Base-by-base conservation (phyloP, 768 basidiomycete genomes). In the Paxillus involutus region DNA sequence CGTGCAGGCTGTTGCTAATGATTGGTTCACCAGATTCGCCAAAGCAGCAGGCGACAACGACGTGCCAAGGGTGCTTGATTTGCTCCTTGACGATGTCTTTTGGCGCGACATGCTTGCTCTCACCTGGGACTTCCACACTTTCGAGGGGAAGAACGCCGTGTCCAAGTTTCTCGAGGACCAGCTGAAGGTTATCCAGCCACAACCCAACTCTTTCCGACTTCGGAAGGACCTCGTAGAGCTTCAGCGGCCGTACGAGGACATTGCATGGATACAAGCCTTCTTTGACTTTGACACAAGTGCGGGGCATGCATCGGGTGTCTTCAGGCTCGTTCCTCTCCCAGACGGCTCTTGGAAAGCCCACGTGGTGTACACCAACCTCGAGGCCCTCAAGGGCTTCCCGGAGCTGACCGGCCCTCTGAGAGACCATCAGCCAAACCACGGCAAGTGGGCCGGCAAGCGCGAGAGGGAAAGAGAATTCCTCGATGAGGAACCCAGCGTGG, bases 31-130 rank as follows among this genome's bases (percentile, higher is more conserved):
- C n/a, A 60, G 67, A 6, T 78, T 82, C 59, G 32, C 61, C 12
- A 59, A 65, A 48, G 67, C 65, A 32, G 62, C 75, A 14, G 62
- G 68, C 46, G 57, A 66, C 17, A 68, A 68, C 51, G 66, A 77
- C 40, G 67, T 71, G 16, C 62, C 69, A 21, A 66, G 67, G 13
- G 62, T 81, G 36, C 53, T 73, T n/a, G 60, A 61, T 13, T 49
- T 74, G 21, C 62, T 72, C 43, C 49, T 75, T 30, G 65, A 68
- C 19, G 65, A 63, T 43, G 73, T 73, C 5, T 79, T 78, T 53
- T 86, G 84, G 85, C 70, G 83, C 12, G 85, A 86, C 57, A 71
- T 80, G 48, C 75, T 84, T n/a, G 75, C 80, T 0, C 72, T 86
- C 50, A 85, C 85, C 16, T 86, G 83, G 83, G 76, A 83, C 53